A percentile compares a stretch with the other conserved stretches of the same genome.
phyloP scores from a whole-genome alignment of 2,329 filamentous ascomycete genomes.

The Harringtonia lauricola region DNA sequence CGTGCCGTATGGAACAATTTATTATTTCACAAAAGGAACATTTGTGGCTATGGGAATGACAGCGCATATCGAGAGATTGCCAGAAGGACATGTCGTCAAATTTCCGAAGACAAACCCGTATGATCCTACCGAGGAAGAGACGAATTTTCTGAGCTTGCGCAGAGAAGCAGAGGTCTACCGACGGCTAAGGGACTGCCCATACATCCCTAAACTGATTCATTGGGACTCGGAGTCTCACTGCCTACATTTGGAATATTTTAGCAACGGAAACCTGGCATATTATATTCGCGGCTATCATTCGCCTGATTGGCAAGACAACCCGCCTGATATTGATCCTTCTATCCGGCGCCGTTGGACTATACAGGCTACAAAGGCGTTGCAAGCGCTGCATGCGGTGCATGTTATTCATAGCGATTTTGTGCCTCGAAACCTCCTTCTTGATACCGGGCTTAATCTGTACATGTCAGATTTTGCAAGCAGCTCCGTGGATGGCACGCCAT shows the following conservation, averaged over 20 bases:
- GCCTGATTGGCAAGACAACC: background rate
- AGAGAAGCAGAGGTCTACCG: background rate
- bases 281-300: too few relatives aligned
- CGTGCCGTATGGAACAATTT: slow-evolving; percentile 1
- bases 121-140: background rate
- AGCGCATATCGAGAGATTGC: background rate
- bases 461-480: background rate
- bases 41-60: background rate
- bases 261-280: too few relatives aligned
- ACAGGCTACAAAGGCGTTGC: background rate
- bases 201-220: background rate
- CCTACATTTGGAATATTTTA: background rate
- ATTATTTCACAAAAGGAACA: background rate
- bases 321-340: background rate
- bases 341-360: background rate
- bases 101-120: background rate
- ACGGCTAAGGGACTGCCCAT: background rate
- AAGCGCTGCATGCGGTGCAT: background rate
- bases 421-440: slow-evolving; percentile 1
- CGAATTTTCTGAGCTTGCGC: background rate
- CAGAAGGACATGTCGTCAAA: background rate
- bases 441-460: background rate
- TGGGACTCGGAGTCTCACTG: background rate
- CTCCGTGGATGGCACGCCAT: too few relatives aligned
- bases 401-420: slow-evolving; percentile 1